Percentiles rank a stretch among this genome's conserved stretches.
phyloP scores from a whole-genome alignment of 306 rosid genomes.

The Hylodesmum podocarpum region DNA sequence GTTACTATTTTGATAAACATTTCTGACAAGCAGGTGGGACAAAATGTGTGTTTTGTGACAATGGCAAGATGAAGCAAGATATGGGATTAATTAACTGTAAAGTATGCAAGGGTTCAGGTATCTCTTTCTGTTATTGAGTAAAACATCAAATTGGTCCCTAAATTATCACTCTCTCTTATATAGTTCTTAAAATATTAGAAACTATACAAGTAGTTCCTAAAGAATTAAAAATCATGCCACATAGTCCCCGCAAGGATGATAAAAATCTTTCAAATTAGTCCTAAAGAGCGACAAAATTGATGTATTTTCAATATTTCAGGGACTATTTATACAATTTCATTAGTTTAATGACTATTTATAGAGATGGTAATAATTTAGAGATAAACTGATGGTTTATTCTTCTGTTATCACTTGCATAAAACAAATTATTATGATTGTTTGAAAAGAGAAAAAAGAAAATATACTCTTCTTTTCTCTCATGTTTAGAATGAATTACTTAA shows the following conservation, averaged over 20 bases:
- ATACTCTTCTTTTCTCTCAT: neutral
- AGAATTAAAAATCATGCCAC: too few relatives aligned
- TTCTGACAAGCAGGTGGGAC: conserved; percentile 74
- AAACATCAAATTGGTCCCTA: too few relatives aligned
- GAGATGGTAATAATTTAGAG: too few relatives aligned
- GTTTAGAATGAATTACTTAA: neutral
- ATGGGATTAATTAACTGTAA: conserved; percentile 72
- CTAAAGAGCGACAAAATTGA: too few relatives aligned
- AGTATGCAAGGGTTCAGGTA: conserved; percentile 99
- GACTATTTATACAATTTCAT: too few relatives aligned
- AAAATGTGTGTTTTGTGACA: conserved; percentile 80
- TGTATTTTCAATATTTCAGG: too few relatives aligned
- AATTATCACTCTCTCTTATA: too few relatives aligned
- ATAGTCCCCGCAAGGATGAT: too few relatives aligned
- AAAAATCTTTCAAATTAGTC: too few relatives aligned
- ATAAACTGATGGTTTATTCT: conserved; percentile 72
- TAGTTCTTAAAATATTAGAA: too few relatives aligned
- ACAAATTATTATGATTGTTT: neutral
- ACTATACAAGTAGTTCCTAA: too few relatives aligned
- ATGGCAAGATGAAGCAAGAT: conserved; percentile 89
- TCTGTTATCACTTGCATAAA: neutral
- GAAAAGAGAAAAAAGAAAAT: neutral
- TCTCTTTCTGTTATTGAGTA: conserved; percentile 23
- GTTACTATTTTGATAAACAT: conserved; percentile 2
- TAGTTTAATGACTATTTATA: too few relatives aligned